phyloP scores from a whole-genome alignment of 2,329 filamentous ascomycete genomes.

The Exserohilum turcica region DNA sequence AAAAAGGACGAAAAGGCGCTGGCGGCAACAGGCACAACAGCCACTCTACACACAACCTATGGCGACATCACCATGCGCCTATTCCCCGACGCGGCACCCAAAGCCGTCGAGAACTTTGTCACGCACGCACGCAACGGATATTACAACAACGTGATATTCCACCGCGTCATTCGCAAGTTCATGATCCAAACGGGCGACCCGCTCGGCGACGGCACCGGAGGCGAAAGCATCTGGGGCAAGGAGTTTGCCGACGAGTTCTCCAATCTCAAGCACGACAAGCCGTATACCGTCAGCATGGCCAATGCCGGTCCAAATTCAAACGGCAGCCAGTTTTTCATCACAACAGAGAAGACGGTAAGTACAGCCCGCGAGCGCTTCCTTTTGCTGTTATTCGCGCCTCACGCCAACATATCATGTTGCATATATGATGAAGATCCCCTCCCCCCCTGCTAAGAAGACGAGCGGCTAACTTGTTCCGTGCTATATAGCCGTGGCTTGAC shows the following conservation, averaged over 20 bases:
- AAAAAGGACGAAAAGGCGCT: constrained; percentile 61
- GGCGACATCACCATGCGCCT: constrained; percentile 93
- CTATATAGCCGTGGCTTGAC: constrained; percentile 79
- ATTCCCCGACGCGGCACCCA: constrained; percentile 90
- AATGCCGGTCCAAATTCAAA: constrained; percentile 96
- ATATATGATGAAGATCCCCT: no score
- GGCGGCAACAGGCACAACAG: constrained; percentile 75
- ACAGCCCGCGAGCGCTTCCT: background rate
- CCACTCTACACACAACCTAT: constrained; percentile 87
- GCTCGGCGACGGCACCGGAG: constrained; percentile 84
- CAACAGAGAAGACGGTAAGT: constrained; percentile 88
- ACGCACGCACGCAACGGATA: constrained; percentile 88
- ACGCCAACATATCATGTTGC: no score
- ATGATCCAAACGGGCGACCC: constrained; percentile 95
- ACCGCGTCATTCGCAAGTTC: constrained; percentile 95
- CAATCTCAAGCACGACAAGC: constrained; percentile 87
- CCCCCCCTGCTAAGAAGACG: background rate
- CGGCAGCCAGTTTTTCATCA: constrained; percentile 97
- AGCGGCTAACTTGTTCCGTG: constrained; percentile 28
- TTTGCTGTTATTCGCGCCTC: background rate
- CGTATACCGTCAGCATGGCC: constrained; percentile 96
- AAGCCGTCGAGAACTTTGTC: constrained; percentile 96
- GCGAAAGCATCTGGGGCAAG: constrained; percentile 89
- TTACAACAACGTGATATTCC: constrained; percentile 98
- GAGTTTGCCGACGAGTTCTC: constrained; percentile 95